Base-by-base conservation (phyloP, 441 rosid genomes). In the Breynia disticha region DNA sequence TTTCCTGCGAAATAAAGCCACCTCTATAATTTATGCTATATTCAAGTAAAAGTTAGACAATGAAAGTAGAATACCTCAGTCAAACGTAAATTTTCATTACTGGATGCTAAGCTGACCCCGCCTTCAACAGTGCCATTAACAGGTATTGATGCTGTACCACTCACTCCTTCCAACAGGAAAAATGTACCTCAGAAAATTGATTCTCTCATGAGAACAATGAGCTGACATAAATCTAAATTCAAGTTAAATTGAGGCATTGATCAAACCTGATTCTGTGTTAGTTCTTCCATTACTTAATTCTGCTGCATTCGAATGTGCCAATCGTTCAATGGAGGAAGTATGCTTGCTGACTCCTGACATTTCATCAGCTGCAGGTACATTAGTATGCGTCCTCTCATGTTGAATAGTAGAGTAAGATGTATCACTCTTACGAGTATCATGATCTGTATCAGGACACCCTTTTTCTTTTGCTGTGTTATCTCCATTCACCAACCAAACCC, bases 201-300 rank as follows among this genome's bases (percentile, higher is more conserved):
- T n/a, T n/a, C n/a, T n/a, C n/a, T n/a, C n/a, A n/a, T n/a, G n/a
- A n/a, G n/a, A n/a, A n/a, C n/a, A n/a, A n/a, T n/a, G n/a, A n/a
- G 11, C 37, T 16, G n/a, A 19, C 16, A 43, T 2, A 24, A n/a
- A 24, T 24, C 43, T 8, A 14, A 39, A 39, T 39, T 39, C 43
- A 39, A 39, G 43, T 39, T 39, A 8, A 10, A 39, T 39, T 39
- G 11, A 39, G 15, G 43, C 15, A 39, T 39, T 39, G 43, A 39
- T 8, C 43, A 39, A 39, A 39, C 43, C 43, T 62, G 95, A 69
- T 59, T 78, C 81, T 17, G 71, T 17, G 69, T 63, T 76, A 48
- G 69, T 66, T 72, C 71, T 80, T 61, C 95, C 89, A 73, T 78
- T 82, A 71, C 79, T 78, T 67, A 74, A 80, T 50, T 78, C 80